phyloP scores from a whole-genome alignment of 306 rosid species.

The Vachellia pachyceras region DNA sequence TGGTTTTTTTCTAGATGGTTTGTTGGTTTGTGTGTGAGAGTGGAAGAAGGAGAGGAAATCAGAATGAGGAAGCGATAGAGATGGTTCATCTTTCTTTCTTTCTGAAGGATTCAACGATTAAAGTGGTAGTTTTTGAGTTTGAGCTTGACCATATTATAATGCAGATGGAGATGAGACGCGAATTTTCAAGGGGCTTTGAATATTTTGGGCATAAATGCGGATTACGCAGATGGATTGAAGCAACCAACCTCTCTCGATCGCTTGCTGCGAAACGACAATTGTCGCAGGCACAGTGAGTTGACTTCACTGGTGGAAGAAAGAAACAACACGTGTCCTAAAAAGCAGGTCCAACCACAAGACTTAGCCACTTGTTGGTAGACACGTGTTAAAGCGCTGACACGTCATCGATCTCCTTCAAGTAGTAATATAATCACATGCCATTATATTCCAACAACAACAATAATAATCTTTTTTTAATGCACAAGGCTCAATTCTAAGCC shows the following conservation, averaged over 20 bases:
- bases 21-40: neutral
- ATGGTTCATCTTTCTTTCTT: no score
- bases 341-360: constrained; percentile 28
- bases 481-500: neutral
- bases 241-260: constrained; percentile 30
- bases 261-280: constrained; percentile 38
- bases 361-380: constrained; percentile 10
- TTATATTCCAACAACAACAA: neutral
- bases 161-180: constrained; percentile 50
- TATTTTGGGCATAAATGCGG: constrained; percentile 20
- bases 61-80: neutral
- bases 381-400: neutral
- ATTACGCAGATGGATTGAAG: constrained; percentile 14
- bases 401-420: no score
- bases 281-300: constrained; percentile 45
- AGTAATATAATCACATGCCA: no score
- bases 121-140: no score
- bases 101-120: no score
- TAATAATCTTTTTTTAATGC: no score
- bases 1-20: constrained; percentile 9
- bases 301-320: constrained; percentile 49
- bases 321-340: constrained; percentile 38
- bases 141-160: no score
- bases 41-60: constrained; percentile 15
- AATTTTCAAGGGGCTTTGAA: constrained; percentile 54